These are phyloP conservation scores for Aspergillus oerlinghausenensis DNA, from an alignment of 2,329 filamentous ascomycete species.

Conservation along the genomic window DNA sequence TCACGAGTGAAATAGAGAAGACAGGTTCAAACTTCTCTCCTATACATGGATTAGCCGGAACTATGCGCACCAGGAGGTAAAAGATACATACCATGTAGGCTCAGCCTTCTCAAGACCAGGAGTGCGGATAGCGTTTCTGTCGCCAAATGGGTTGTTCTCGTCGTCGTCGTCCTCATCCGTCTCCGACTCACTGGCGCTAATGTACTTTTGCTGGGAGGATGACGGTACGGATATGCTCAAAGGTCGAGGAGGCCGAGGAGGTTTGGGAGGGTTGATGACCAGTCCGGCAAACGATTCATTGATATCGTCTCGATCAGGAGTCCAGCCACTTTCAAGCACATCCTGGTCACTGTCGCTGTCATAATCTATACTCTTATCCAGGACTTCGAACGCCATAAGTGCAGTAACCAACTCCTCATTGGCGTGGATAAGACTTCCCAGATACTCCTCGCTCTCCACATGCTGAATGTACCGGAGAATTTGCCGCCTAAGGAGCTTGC, in stretches of 20 bases:
- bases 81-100: conserved; percentile 31
- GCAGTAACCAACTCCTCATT: conserved; percentile 95
- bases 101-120: conserved; percentile 28
- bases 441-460: conserved; percentile 85
- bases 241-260: conserved; percentile 54
- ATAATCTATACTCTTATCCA: conserved; percentile 63
- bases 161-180: conserved; percentile 62
- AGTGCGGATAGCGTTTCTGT: conserved; percentile 60
- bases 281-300: conserved; percentile 32
- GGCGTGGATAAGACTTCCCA: conserved; percentile 84
- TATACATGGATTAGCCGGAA: conserved; percentile 14
- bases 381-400: conserved; percentile 88
- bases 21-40: conserved; percentile 24
- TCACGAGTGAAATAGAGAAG: neutral
- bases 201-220: conserved; percentile 28
- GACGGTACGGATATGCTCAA: conserved; percentile 46
- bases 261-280: conserved; percentile 32
- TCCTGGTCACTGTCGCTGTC: conserved; percentile 64
- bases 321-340: conserved; percentile 27
- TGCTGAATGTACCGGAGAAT: conserved; percentile 90
- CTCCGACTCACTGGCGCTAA: conserved; percentile 53
- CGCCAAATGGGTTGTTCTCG: conserved; percentile 82
- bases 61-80: neutral
- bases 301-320: conserved; percentile 24
- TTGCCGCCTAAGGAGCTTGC: conserved; percentile 78